Evolutionary conservation across 257 asterid species (phyloP).

Genomic region (Solanum chiquidenum): DNA sequence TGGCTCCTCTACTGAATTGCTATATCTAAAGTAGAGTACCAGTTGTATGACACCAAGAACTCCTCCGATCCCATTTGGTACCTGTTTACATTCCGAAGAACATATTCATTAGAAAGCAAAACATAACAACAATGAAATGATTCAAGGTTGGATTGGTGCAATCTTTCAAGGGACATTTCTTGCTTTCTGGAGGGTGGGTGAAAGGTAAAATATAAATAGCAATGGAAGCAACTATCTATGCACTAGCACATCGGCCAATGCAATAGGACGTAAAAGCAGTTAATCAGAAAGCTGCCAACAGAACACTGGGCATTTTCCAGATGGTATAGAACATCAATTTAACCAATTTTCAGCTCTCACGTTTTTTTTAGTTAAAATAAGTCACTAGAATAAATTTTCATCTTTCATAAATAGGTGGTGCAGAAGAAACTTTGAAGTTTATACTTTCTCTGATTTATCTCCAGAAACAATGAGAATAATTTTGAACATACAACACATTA

Average conservation of each 20-base stretch:
- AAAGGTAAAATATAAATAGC: background rate
- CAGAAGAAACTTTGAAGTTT: background rate
- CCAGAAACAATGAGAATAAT: background rate
- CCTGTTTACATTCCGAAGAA: slow-evolving; percentile 21
- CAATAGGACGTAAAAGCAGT: background rate
- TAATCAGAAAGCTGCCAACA: background rate
- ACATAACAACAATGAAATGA: background rate
- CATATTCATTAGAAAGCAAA: background rate
- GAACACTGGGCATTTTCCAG: slow-evolving; percentile 9
- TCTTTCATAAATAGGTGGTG: background rate
- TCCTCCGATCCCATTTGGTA: slow-evolving; percentile 81
- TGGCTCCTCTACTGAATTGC: slow-evolving; percentile 22
- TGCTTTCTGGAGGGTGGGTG: background rate
- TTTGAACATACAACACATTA: background rate
- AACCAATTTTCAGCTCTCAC: background rate
- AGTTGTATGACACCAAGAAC: slow-evolving; percentile 66
- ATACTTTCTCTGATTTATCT: background rate
- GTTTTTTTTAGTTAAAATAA: background rate
- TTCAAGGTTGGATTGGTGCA: background rate
- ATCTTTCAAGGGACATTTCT: background rate
- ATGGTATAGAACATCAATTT: background rate
- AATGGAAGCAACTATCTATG: slow-evolving; percentile 18
- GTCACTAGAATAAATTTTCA: background rate
- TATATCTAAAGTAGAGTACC: slow-evolving; percentile 52
- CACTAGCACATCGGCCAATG: slow-evolving; percentile 23